Evolutionary conservation across 192 early-diverging fungal species (phyloP).

Genomic region (Neocallimastix lanati): DNA sequence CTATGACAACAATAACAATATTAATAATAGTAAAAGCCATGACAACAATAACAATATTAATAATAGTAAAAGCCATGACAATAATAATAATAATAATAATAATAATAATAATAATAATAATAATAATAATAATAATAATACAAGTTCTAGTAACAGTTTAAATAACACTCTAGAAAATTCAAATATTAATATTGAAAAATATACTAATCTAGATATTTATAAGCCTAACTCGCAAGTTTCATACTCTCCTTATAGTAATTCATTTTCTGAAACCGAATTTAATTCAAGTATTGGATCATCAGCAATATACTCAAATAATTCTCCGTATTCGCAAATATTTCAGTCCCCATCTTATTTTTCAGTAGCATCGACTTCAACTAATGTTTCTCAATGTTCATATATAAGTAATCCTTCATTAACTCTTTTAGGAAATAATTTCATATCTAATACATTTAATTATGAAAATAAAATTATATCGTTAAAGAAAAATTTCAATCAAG

Average conservation of each 20-base stretch:
- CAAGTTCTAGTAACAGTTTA: not conserved
- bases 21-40: not conserved
- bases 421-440: not conserved
- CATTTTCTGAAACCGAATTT: not conserved
- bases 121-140: not conserved
- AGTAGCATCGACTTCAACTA: not conserved
- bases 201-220: not conserved
- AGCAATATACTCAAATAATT: not conserved
- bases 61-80: not conserved
- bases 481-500: not conserved
- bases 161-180: not conserved
- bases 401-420: not conserved
- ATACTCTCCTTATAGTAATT: not conserved
- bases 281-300: not conserved
- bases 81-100: not conserved
- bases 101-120: not conserved
- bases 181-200: not conserved
- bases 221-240: not conserved
- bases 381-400: not conserved
- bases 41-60: not conserved
- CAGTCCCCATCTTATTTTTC: not conserved
- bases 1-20: not conserved
- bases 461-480: not conserved
- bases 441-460: not conserved
- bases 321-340: not conserved